Conservation (phyloP, 2,329 filamentous ascomycete species). For the Cladophialophora immunda region DNA sequence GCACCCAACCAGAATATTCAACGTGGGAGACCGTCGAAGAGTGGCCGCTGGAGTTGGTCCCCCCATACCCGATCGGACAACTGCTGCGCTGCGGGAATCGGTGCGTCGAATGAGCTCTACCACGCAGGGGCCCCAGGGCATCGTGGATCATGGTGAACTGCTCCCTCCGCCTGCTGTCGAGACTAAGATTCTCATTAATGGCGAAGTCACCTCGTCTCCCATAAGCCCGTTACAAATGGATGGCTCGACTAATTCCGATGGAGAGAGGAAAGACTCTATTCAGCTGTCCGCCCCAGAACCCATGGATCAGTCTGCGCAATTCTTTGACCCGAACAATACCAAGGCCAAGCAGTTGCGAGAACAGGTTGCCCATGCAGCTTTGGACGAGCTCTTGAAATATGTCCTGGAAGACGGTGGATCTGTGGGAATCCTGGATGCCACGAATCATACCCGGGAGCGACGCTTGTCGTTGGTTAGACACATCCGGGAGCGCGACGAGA, state of each 20-base stretch:
- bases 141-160: slow-evolving; percentile 44
- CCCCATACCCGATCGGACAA: slow-evolving; percentile 46
- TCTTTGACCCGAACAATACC: slow-evolving; percentile 91
- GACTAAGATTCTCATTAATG: slow-evolving; percentile 68
- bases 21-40: slow-evolving; percentile 90
- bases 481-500: slow-evolving; percentile 80
- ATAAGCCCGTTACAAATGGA: slow-evolving; percentile 34
- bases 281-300: slow-evolving; percentile 54
- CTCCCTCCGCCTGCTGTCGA: slow-evolving; percentile 55
- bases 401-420: slow-evolving; percentile 82
- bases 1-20: slow-evolving; percentile 95
- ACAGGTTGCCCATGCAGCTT: slow-evolving; percentile 87
- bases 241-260: slow-evolving; percentile 9
- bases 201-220: slow-evolving; percentile 46
- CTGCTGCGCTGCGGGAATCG: slow-evolving; percentile 52
- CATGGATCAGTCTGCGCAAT: slow-evolving; percentile 88
- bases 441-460: slow-evolving; percentile 91
- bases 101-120: slow-evolving; percentile 54
- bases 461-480: slow-evolving; percentile 83
- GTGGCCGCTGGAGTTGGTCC: slow-evolving; percentile 72
- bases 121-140: slow-evolving; percentile 42
- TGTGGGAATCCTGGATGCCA: slow-evolving; percentile 95
- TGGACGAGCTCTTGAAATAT: slow-evolving; percentile 92
- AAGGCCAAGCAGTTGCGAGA: slow-evolving; percentile 84
- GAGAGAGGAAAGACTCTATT: slow-evolving; percentile 27